Conservation (phyloP, 495 filamentous ascomycete genomes). For the Talaromyces wortmannii region DNA sequence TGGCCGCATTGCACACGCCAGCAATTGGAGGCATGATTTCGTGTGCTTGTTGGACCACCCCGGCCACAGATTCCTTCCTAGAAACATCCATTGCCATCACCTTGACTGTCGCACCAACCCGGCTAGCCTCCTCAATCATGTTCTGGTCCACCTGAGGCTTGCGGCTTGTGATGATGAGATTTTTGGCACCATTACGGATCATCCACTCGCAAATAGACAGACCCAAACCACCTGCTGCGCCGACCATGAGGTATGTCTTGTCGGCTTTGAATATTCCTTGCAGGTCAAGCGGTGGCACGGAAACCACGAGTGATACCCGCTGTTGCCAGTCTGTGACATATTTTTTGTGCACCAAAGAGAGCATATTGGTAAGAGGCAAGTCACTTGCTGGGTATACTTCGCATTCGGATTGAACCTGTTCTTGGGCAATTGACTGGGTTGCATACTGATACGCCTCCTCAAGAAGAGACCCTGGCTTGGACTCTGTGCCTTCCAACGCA, state of each 20-base stretch:
- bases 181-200: constrained; percentile 10
- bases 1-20: constrained; percentile 13
- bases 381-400: too few species aligned
- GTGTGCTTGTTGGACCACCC: not conserved
- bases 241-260: constrained; percentile 17
- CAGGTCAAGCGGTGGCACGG: not conserved
- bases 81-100: constrained; percentile 9
- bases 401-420: too few species aligned
- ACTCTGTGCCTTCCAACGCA: too few species aligned
- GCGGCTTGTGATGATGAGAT: constrained; percentile 1
- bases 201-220: constrained; percentile 19
- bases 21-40: constrained; percentile 10
- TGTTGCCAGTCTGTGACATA: too few species aligned
- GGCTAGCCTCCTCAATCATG: not conserved
- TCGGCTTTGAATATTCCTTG: not conserved
- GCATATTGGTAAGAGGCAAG: too few species aligned
- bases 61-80: not conserved
- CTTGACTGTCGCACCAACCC: constrained; percentile 9
- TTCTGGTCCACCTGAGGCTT: not conserved
- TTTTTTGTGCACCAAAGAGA: too few species aligned
- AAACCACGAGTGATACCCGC: too few species aligned
- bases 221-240: constrained; percentile 17
- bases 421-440: too few species aligned
- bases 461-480: too few species aligned
- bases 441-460: too few species aligned